Conservation (phyloP, 352 stramenopile genomes). For the Phytophthora kernoviae region DNA sequence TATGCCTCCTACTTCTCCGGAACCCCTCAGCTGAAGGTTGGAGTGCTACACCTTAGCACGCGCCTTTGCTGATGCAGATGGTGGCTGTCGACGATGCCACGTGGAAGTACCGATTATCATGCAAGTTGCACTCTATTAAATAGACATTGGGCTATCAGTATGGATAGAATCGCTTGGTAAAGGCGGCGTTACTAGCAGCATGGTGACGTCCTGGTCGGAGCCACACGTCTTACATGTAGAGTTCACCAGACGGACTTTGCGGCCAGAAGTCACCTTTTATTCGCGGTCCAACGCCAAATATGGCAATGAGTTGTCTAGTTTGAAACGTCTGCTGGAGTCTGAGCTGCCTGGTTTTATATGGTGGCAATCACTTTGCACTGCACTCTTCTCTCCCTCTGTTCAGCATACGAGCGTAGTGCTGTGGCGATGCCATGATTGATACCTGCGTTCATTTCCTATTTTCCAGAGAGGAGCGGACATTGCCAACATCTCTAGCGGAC, state of each 20-base stretch:
- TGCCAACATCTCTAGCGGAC: constrained; percentile 8
- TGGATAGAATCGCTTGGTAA: constrained; percentile 5
- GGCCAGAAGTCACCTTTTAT: constrained; percentile 3
- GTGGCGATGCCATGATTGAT: neutral
- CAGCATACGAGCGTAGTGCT: constrained; percentile 1
- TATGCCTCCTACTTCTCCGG: constrained; percentile 15
- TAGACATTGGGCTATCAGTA: neutral
- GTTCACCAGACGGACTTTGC: constrained; percentile 1
- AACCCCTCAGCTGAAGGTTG: constrained; percentile 16
- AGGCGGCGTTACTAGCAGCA: constrained; percentile 13
- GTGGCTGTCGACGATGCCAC: constrained; percentile 7
- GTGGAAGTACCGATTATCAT: constrained; percentile 19
- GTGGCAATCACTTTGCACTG: constrained; percentile 23
- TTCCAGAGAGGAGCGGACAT: constrained; percentile 26
- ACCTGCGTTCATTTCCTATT: constrained; percentile 17
- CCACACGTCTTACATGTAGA: neutral
- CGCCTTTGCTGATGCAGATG: constrained; percentile 17
- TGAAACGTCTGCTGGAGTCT: constrained; percentile 23
- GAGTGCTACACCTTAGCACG: neutral
- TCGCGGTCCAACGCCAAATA: neutral
- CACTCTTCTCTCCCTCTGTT: constrained; percentile 24
- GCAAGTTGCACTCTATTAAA: neutral
- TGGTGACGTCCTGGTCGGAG: constrained; percentile 6
- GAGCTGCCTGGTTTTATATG: constrained; percentile 1
- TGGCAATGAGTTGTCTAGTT: neutral